Evolutionary conservation across 768 basidiomycete genomes (phyloP).

Genomic region (Jaapia argillacea): DNA sequence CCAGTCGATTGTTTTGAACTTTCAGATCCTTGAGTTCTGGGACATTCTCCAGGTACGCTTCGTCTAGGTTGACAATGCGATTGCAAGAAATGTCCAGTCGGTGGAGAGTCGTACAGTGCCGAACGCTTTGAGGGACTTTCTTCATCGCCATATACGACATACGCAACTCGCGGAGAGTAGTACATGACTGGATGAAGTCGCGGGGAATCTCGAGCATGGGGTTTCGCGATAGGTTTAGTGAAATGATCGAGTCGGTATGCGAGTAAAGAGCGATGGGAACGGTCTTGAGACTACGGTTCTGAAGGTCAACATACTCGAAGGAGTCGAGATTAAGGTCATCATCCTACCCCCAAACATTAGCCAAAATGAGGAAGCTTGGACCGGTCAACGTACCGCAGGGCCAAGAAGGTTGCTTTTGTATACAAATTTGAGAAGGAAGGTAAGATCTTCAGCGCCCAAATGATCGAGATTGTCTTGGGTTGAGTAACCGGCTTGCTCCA

Average conservation of each 20-base stretch:
- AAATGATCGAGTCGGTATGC: slow-evolving; percentile 75
- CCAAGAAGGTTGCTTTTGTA: slow-evolving; percentile 73
- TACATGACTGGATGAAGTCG: slow-evolving; percentile 90
- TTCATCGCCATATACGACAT: slow-evolving; percentile 92
- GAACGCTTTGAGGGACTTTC: slow-evolving; percentile 78
- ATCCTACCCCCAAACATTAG: slow-evolving; percentile 33
- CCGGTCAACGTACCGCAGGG: slow-evolving; percentile 36
- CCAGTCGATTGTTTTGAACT: slow-evolving; percentile 87
- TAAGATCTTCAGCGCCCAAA: slow-evolving; percentile 67
- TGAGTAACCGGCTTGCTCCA: slow-evolving; percentile 87
- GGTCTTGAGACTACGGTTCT: slow-evolving; percentile 69
- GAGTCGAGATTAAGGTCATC: slow-evolving; percentile 63
- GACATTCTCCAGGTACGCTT: slow-evolving; percentile 74
- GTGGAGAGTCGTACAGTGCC: slow-evolving; percentile 61
- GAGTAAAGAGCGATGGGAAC: slow-evolving; percentile 83
- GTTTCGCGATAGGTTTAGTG: slow-evolving; percentile 84
- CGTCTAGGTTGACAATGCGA: slow-evolving; percentile 80
- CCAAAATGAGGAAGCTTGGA: slow-evolving; percentile 3
- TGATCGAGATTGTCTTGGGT: slow-evolving; percentile 70
- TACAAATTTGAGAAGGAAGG: slow-evolving; percentile 82
- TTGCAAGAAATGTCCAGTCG: slow-evolving; percentile 88
- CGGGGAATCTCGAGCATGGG: slow-evolving; percentile 94
- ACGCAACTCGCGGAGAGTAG: slow-evolving; percentile 72
- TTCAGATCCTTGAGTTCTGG: slow-evolving; percentile 57
- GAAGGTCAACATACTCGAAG: slow-evolving; percentile 76